Conservation (phyloP, 352 stramenopile species). For the Aphanomyces astaci region DNA sequence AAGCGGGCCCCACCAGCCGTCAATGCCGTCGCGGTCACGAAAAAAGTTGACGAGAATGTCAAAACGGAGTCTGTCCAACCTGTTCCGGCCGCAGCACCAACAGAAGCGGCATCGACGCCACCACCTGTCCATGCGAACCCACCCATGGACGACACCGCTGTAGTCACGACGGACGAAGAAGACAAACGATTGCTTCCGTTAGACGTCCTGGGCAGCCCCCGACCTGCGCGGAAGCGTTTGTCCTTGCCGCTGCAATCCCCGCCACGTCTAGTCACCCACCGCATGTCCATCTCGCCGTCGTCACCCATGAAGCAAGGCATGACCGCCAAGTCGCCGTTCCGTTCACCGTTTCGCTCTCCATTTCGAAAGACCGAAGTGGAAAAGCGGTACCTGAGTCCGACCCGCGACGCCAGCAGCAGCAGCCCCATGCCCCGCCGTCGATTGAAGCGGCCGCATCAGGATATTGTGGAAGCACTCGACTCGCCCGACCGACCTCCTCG, state of each 20-base stretch:
- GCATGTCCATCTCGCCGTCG: not conserved
- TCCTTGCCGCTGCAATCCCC: constrained; percentile 4
- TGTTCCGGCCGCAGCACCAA: not conserved
- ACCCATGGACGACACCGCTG: not conserved
- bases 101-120: not conserved
- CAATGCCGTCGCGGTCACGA: not conserved
- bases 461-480: not conserved
- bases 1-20: too few relatives aligned
- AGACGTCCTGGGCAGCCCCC: constrained; percentile 7
- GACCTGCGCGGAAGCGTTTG: not conserved
- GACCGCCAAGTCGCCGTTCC: constrained; percentile 62
- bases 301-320: constrained; percentile 1
- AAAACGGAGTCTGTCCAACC: too few relatives aligned
- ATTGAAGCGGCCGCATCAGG: not conserved
- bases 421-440: not conserved
- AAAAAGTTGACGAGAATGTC: not conserved
- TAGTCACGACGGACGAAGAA: constrained; percentile 2
- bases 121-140: not conserved
- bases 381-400: constrained; percentile 24
- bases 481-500: not conserved
- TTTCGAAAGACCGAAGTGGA: constrained; percentile 59
- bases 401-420: not conserved
- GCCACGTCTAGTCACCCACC: not conserved
- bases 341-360: constrained; percentile 33
- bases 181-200: not conserved